Base-by-base conservation (phyloP, 2,329 filamentous ascomycete genomes). In the Neonectria punicea region DNA sequence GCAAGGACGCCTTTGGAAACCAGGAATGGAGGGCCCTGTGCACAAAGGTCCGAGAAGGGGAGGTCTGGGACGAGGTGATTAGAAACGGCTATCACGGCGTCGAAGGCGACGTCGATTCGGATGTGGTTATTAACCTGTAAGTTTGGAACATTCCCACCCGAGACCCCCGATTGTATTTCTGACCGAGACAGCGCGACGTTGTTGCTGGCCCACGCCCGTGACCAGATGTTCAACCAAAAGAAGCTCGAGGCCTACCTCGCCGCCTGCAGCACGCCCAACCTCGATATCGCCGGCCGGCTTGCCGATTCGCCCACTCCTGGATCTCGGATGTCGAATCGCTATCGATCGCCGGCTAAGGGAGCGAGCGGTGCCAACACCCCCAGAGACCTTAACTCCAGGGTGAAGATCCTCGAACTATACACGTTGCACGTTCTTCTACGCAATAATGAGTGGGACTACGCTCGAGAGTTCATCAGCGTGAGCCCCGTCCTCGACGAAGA, bases 381-480 rank as follows among this genome's bases (percentile, higher is more conserved):
- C 0, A 89, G 93, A 67, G 93, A 97, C 76, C 87, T 97, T 39
- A 91, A 92, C 71, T 90, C 93, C 5, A 88, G 94, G 50, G 90
- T 98, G 68, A 97, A 97, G 82, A 92, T 99, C 46, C 88, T 99
- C 55, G 96, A 99, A 80, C 86, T 99, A 9, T 99, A 98, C 79
- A 97, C 94, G 1, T 86, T 99, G 5, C 96, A 99, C 76, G 93
- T 98, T 8, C 88, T 99, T n/a, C 90, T 95, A 5, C 88, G 93
- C 58, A 98, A 98, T 73, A 90, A 93, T 61, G 94, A 98, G 80
- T 99, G 96, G 96, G 93, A 97, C 63, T 98, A 98, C 74, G 93
- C 96, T 4, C 88, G 89, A 65, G 93, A 97, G 72, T 98, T 98
- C 78, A 97, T 98, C 75, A 89, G 86, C 74, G 89, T 93, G 75